Evolutionary conservation across 257 asterid genomes (phyloP).

Genomic region (Nicotiana tabacum): DNA sequence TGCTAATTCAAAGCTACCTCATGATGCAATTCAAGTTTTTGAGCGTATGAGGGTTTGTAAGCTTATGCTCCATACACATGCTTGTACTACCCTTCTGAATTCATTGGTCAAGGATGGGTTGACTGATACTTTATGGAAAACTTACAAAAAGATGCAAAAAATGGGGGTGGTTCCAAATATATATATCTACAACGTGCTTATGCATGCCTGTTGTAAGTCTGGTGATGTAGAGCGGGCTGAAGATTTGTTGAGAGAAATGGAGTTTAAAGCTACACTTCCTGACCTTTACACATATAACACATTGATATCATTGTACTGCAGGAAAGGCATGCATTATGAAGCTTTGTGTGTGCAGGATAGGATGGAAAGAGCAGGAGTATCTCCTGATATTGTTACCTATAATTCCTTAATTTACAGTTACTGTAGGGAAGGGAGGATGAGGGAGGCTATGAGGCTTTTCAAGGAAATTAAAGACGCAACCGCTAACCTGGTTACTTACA

Average conservation of each 20-base stretch:
- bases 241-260: slow-evolving; percentile 66
- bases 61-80: slow-evolving; percentile 65
- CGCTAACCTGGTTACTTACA: slow-evolving; percentile 72
- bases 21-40: slow-evolving; percentile 78
- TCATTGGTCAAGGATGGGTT: slow-evolving; percentile 72
- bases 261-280: slow-evolving; percentile 47
- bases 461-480: slow-evolving; percentile 56
- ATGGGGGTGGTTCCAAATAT: slow-evolving; percentile 64
- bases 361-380: slow-evolving; percentile 61
- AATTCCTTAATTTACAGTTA: slow-evolving; percentile 75
- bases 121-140: slow-evolving; percentile 62
- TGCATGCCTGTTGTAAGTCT: slow-evolving; percentile 80
- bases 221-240: slow-evolving; percentile 69
- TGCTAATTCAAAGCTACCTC: slow-evolving; percentile 55
- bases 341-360: slow-evolving; percentile 78
- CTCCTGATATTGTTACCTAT: slow-evolving; percentile 78
- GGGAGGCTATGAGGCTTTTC: slow-evolving; percentile 73
- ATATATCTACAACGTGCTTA: slow-evolving; percentile 72
- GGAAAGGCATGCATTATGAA: slow-evolving; percentile 87
- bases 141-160: slow-evolving; percentile 62
- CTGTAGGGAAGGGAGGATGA: slow-evolving; percentile 83
- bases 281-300: slow-evolving; percentile 81
- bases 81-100: slow-evolving; percentile 77
- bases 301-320: slow-evolving; percentile 74
- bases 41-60: slow-evolving; percentile 77